Conservation (phyloP, 2,329 filamentous ascomycete species). For the Lasiodiplodia gonubiensis region DNA sequence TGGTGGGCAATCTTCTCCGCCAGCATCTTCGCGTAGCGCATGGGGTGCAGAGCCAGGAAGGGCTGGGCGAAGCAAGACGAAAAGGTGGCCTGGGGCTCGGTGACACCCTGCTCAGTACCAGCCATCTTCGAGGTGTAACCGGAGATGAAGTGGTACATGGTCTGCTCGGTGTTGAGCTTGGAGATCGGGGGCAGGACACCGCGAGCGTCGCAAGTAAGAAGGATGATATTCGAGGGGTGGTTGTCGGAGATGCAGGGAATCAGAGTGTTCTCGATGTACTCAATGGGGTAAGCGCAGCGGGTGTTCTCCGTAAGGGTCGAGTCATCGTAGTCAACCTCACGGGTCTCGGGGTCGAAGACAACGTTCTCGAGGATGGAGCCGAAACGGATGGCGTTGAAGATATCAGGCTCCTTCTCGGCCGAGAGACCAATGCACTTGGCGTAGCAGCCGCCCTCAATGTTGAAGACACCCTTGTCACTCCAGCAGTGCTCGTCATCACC, state of each 20-base stretch:
- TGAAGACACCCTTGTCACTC: constrained; percentile 96
- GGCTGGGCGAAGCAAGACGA: constrained; percentile 99
- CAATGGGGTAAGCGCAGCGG: constrained; percentile 96
- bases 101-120: constrained; percentile 95
- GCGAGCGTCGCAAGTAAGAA: constrained; percentile 96
- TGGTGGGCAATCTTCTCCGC: constrained; percentile 96
- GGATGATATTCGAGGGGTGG: constrained; percentile 96
- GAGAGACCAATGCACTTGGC: constrained; percentile 98
- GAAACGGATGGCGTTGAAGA: constrained; percentile 93
- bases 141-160: constrained; percentile 99
- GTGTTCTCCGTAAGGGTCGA: constrained; percentile 97
- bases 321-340: constrained; percentile 95
- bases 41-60: constrained; percentile 97
- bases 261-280: constrained; percentile 99
- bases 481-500: constrained; percentile 99
- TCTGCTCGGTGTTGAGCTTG: constrained; percentile 91
- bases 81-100: constrained; percentile 97
- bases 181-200: constrained; percentile 98
- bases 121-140: constrained; percentile 99
- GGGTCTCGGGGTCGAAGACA: constrained; percentile 89
- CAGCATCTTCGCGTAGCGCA: constrained; percentile 98
- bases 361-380: constrained; percentile 98
- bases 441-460: constrained; percentile 99
- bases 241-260: constrained; percentile 88
- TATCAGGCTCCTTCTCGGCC: constrained; percentile 98